phyloP scores from a whole-genome alignment of 1,139 yeast genomes.

The Suhomyces coccinellae region DNA sequence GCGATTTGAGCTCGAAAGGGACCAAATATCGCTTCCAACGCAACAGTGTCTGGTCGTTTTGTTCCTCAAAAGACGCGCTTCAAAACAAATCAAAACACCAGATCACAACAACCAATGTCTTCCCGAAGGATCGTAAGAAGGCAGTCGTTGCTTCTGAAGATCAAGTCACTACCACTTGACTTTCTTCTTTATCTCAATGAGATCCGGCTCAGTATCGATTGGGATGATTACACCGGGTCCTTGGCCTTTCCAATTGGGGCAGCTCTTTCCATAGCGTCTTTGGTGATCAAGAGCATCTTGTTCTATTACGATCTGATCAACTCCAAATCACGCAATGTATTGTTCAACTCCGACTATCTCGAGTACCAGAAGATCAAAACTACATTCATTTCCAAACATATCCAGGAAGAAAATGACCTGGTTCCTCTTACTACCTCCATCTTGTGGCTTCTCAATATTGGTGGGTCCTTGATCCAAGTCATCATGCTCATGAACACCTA shows the following conservation, averaged over 20 bases:
- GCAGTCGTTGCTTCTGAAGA: conserved; percentile 36
- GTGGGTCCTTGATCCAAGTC: conserved; percentile 19
- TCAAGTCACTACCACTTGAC: conserved; percentile 60
- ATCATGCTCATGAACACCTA: conserved; percentile 32
- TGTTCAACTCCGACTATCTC: conserved; percentile 33
- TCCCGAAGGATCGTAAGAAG: conserved; percentile 12
- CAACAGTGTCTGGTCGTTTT: too few species aligned
- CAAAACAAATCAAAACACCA: conserved; percentile 8
- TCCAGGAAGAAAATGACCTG: conserved; percentile 6
- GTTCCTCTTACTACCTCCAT: conserved; percentile 16
- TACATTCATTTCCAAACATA: conserved; percentile 11
- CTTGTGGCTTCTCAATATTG: conserved; percentile 23
- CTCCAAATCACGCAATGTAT: conserved; percentile 23
- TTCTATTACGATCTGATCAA: conserved; percentile 24
- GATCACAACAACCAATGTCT: conserved; percentile 3
- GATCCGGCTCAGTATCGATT: conserved; percentile 54
- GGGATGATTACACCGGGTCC: conserved; percentile 56
- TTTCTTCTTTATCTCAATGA: conserved; percentile 54
- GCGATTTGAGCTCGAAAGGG: too few species aligned
- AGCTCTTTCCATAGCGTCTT: conserved; percentile 24
- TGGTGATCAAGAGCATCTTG: conserved; percentile 21
- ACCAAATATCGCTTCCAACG: too few species aligned
- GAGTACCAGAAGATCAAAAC: conserved; percentile 36
- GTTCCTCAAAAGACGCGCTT: conserved; percentile 7
- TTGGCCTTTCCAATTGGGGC: conserved; percentile 51